These are phyloP conservation scores for Phialemoniopsis sp. DNA, from an alignment of 2,329 filamentous ascomycete species.

Conservation along the genomic window DNA sequence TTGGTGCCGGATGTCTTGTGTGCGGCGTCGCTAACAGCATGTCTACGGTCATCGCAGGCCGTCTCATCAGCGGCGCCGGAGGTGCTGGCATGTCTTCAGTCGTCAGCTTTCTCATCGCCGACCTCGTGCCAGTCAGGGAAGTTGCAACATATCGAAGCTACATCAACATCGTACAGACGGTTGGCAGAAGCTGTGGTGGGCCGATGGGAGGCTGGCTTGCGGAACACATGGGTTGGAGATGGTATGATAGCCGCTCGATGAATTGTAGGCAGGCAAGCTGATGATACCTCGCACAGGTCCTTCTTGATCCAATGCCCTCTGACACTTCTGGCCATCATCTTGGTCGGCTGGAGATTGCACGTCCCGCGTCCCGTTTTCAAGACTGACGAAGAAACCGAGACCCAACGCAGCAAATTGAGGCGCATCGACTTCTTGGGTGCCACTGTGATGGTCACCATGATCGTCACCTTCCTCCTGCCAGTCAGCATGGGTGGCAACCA, in stretches of 20 bases:
- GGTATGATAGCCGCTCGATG: too few relatives aligned
- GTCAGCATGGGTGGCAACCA: constrained; percentile 7
- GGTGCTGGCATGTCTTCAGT: constrained; percentile 62
- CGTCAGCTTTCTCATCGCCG: constrained; percentile 57
- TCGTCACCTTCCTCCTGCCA: constrained; percentile 8
- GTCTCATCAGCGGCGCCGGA: constrained; percentile 39
- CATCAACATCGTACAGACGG: constrained; percentile 54
- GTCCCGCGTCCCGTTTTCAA: too few relatives aligned
- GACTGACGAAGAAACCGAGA: not conserved
- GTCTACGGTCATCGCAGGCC: constrained; percentile 54
- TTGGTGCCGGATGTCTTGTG: constrained; percentile 51
- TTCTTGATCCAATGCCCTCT: constrained; percentile 2
- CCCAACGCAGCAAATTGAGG: not conserved
- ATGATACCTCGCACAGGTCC: too few relatives aligned
- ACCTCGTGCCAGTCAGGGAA: constrained; percentile 58
- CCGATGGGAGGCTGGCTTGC: constrained; percentile 4
- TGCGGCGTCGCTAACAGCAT: constrained; percentile 59
- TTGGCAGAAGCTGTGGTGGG: constrained; percentile 4
- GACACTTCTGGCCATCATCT: constrained; percentile 1
- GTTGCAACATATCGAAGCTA: constrained; percentile 62
- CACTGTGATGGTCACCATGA: constrained; percentile 1
- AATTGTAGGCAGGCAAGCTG: too few relatives aligned
- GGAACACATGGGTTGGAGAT: constrained; percentile 4
- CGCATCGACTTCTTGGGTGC: constrained; percentile 8
- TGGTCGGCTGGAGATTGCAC: not conserved